Evolutionary conservation across 106 monocot genomes (phyloP).

Genomic region (Alisma plantagoaquatica): DNA sequence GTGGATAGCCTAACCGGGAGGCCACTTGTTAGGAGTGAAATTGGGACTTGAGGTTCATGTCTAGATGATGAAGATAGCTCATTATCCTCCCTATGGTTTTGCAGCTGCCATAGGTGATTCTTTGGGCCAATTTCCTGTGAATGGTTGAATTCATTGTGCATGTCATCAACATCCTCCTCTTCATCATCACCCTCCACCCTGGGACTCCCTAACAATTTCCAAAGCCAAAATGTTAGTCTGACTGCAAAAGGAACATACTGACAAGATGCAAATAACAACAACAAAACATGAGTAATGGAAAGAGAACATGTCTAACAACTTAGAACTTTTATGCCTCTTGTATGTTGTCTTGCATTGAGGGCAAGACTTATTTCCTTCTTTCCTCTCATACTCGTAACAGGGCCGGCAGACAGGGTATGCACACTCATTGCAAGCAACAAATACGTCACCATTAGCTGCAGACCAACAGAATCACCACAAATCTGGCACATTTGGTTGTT

Average conservation of each 20-base stretch:
- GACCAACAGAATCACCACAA: conserved; percentile 71
- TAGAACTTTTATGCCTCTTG: conserved; percentile 74
- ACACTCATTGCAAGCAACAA: conserved; percentile 96
- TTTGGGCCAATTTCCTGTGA: conserved; percentile 32
- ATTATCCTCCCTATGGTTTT: conserved; percentile 34
- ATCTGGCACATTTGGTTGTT: conserved; percentile 74
- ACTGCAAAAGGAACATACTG: too few species aligned
- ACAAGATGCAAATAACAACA: too few species aligned
- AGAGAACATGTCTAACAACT: too few species aligned
- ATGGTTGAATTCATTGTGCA: conserved; percentile 66
- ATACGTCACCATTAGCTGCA: conserved; percentile 54
- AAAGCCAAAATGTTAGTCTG: too few species aligned
- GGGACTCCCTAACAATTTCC: conserved; percentile 51
- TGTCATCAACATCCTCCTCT: conserved; percentile 71
- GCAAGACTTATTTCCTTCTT: conserved; percentile 79
- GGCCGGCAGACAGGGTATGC: conserved; percentile 88
- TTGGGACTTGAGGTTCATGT: conserved; percentile 45
- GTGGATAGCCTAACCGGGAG: conserved; percentile 25
- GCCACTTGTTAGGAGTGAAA: conserved; percentile 43
- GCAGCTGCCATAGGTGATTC: conserved; percentile 20
- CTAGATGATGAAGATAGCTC: conserved; percentile 67
- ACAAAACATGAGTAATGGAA: too few species aligned
- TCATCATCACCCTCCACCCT: conserved; percentile 88
- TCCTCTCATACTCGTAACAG: conserved; percentile 90
- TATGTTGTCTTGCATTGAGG: conserved; percentile 95